Evolutionary conservation across 1,139 yeast species (phyloP), one percentile per base, ranked within the genome.

Genomic region (Blastobotrys illinoisensis): DNA sequence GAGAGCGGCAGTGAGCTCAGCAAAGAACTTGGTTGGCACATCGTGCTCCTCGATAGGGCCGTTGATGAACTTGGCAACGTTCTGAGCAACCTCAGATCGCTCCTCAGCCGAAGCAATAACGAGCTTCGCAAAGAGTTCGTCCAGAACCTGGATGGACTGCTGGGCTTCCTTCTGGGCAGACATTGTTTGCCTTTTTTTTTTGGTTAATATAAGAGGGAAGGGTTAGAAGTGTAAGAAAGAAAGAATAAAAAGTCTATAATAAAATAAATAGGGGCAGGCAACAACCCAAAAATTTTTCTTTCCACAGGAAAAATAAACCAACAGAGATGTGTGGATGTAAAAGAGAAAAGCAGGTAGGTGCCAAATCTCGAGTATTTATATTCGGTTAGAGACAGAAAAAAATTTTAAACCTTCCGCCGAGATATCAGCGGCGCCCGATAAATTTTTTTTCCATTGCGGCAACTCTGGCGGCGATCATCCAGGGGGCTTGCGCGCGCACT

Each of bases 31-130:
- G 71, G 80, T 85, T 69, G 99, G 99, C 65, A 91, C 95, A 78
- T 91, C 98, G 78, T 93, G 98, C 80, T 93, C 99, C 74, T 91
- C 93, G 77, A 91, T 90, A 70, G 95, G 88, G 65, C 97, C 95
- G 79, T 91, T 93, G 77, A 93, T 82, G 81, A 93, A 91, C 61
- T 95, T 83, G 64, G 98, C 83, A 71, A 93, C 88, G 74, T 88
- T 89, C 69, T 86, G 74, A 72, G 97, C 95, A 72, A 96, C 95
- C 72, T 82, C 85, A 62, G 82, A 85, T 76, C 91, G 84, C 73
- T 85, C 86, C 69, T 89, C 97, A 47, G 67, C 70, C 56, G 83
- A 74, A 69, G 98, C 96, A 74, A 93, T 88, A 75, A 93, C 79
- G 73, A 93, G 83, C 81, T 89, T 88, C 78, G 86, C 81, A 79